Base-by-base conservation (phyloP, 2,329 filamentous ascomycete genomes). In the Fusarium musae region DNA sequence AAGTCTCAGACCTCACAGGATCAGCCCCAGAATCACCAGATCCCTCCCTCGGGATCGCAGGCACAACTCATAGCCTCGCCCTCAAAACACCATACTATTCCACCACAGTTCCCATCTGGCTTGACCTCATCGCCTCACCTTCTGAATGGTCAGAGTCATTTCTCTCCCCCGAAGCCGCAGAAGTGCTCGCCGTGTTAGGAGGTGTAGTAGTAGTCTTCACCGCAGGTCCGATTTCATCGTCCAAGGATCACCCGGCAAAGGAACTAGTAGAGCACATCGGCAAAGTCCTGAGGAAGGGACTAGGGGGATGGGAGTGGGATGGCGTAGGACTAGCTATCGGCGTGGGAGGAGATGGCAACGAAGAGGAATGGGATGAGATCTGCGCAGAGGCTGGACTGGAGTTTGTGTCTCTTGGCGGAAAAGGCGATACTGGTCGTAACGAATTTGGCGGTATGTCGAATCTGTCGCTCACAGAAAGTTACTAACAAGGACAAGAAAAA, bases 301-400 rank as follows among this genome's bases (percentile, higher is more conserved):
- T 91, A 5, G 90, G 89, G 6, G 89, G 89, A 12, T 89, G 86
- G 84, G 83, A 84, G 5, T 93, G 91, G 91, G 91, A 92, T 63
- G 91, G 91, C 2, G 89, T 92, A 0, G 84, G 85, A 21, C 75
- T 93, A 17, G 91, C 87, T 4, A 82, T 93, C 2, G 89, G 87
- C 1, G 85, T 92, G 36, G 86, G 84, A 28, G 83, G 84, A 28
- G 83, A 82, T 49, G 75, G 79, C 1, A 84, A 85, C 42, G 80
- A 87, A 17, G 88, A 90, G 34, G 86, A 87, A 69, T 92, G 89
- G 90, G 90, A 92, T 73, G 89, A 90, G 62, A 74, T 86, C 28
- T 90, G 88, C 75, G 85, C 85, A 8, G 87, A 87, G 63, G 84
- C 79, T 40, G 88, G 89, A 4, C 80, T 92, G 73, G 91, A 93